phyloP scores from a whole-genome alignment of 495 filamentous ascomycete genomes.

The Copromyces sp. region DNA sequence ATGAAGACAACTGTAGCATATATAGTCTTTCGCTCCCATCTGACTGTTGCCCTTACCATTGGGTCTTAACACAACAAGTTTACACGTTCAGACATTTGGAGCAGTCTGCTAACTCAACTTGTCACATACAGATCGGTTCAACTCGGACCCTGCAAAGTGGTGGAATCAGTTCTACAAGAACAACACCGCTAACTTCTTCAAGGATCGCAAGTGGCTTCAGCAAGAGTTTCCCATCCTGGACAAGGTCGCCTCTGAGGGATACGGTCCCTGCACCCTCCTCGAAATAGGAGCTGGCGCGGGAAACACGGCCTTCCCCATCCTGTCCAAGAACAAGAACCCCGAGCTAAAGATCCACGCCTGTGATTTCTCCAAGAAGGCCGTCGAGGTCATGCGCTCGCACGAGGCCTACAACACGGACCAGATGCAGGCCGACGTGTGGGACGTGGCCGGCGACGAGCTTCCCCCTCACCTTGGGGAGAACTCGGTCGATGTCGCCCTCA shows the following conservation, averaged over 20 bases:
- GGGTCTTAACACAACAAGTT: not conserved
- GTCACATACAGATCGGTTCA: slow-evolving; percentile 54
- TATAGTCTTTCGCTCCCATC: slow-evolving; percentile 58
- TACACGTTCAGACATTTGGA: not conserved
- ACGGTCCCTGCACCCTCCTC: slow-evolving; percentile 54
- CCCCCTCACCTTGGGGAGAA: slow-evolving; percentile 66
- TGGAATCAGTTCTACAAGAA: slow-evolving; percentile 97
- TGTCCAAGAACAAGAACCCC: slow-evolving; percentile 70
- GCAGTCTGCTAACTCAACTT: slow-evolving; percentile 23
- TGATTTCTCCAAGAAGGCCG: slow-evolving; percentile 85
- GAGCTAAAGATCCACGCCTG: slow-evolving; percentile 75
- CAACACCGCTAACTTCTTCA: slow-evolving; percentile 95
- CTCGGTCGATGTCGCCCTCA: slow-evolving; percentile 77
- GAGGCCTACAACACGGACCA: slow-evolving; percentile 48
- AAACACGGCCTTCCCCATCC: slow-evolving; percentile 88
- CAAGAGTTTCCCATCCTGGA: slow-evolving; percentile 87
- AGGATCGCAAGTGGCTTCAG: slow-evolving; percentile 90
- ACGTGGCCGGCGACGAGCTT: slow-evolving; percentile 57
- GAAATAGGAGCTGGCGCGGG: slow-evolving; percentile 94
- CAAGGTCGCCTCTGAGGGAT: slow-evolving; percentile 52
- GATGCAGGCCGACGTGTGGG: slow-evolving; percentile 88
- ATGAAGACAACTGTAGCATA: slow-evolving; percentile 41
- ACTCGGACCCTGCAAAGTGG: slow-evolving; percentile 80
- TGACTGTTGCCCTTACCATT: slow-evolving; percentile 28
- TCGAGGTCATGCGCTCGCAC: slow-evolving; percentile 74